Conservation (phyloP, 495 filamentous ascomycete genomes). For the Aspergillus olivimuriae region DNA sequence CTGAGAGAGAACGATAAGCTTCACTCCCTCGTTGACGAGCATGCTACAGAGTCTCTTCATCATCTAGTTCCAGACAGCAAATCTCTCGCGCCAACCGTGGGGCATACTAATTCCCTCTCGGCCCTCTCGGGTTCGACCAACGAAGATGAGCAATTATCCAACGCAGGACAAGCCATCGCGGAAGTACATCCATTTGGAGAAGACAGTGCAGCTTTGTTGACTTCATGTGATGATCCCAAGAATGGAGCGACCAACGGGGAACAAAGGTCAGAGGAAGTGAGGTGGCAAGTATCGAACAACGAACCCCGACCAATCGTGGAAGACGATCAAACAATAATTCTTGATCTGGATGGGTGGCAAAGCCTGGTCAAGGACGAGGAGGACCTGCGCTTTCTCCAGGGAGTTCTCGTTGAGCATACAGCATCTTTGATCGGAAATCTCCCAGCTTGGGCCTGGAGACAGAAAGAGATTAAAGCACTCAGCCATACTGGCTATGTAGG, state of each 20-base stretch:
- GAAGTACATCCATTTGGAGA: too few relatives aligned
- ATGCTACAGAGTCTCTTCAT: too few relatives aligned
- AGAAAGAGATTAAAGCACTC: constrained; percentile 81
- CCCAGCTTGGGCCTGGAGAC: constrained; percentile 79
- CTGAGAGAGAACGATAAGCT: too few relatives aligned
- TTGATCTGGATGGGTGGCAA: constrained; percentile 77
- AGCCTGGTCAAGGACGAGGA: constrained; percentile 73
- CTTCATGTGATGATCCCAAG: constrained; percentile 1
- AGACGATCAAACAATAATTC: constrained; percentile 56
- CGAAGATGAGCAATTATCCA: too few relatives aligned
- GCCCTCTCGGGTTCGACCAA: too few relatives aligned
- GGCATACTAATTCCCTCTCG: too few relatives aligned
- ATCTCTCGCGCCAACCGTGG: too few relatives aligned
- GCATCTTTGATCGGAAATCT: constrained; percentile 56
- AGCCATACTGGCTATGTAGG: constrained; percentile 54
- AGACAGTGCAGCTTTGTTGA: neutral
- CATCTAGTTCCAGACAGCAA: too few relatives aligned
- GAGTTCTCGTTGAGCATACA: constrained; percentile 41
- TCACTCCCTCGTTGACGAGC: too few relatives aligned
- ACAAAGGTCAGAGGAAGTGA: constrained; percentile 41
- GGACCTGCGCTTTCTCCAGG: constrained; percentile 55
- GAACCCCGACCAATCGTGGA: constrained; percentile 59
- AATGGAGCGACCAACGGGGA: constrained; percentile 9
- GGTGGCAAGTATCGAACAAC: constrained; percentile 55
- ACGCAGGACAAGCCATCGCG: too few relatives aligned